Percentiles rank a stretch among this genome's conserved stretches.
phyloP scores from a whole-genome alignment of 2,329 filamentous ascomycete species.

The Exserohilum rostratum region DNA sequence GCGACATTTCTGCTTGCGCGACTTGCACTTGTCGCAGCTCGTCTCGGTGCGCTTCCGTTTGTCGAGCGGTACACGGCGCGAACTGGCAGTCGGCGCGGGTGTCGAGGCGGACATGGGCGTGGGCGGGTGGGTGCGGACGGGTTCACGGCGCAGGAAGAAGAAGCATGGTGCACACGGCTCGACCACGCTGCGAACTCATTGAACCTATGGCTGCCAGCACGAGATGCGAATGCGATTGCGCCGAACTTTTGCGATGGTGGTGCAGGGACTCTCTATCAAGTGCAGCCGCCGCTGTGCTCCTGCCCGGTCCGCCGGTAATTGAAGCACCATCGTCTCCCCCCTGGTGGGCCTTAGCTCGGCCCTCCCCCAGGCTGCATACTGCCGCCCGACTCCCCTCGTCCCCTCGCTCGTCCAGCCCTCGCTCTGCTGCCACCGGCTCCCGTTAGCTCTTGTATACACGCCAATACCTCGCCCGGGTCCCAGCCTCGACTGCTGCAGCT shows the following conservation, averaged over 20 bases:
- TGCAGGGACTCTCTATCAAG: slow-evolving; percentile 6
- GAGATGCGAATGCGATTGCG: slow-evolving; percentile 7
- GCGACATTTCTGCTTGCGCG: slow-evolving; percentile 55
- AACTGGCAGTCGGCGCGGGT: slow-evolving; percentile 26
- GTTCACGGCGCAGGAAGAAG: slow-evolving; percentile 13
- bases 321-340: slow-evolving; percentile 9
- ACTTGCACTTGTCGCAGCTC: slow-evolving; percentile 56
- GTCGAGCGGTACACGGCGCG: slow-evolving; percentile 51
- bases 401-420: neutral
- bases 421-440: neutral
- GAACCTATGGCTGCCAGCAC: slow-evolving; percentile 8
- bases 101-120: slow-evolving; percentile 13
- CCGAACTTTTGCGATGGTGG: slow-evolving; percentile 5
- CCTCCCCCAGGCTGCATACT: neutral
- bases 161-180: slow-evolving; percentile 14
- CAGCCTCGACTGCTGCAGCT: neutral
- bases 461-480: neutral
- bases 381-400: neutral
- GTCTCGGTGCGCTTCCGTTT: slow-evolving; percentile 55
- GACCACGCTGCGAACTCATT: slow-evolving; percentile 6
- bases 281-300: slow-evolving; percentile 1
- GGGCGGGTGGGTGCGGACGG: slow-evolving; percentile 10
- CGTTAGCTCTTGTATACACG: neutral
- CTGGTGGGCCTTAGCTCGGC: slow-evolving; percentile 9
- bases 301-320: slow-evolving; percentile 11